Base-by-base conservation (phyloP, 768 basidiomycete species). In the Macrolepiota albuminosa region DNA sequence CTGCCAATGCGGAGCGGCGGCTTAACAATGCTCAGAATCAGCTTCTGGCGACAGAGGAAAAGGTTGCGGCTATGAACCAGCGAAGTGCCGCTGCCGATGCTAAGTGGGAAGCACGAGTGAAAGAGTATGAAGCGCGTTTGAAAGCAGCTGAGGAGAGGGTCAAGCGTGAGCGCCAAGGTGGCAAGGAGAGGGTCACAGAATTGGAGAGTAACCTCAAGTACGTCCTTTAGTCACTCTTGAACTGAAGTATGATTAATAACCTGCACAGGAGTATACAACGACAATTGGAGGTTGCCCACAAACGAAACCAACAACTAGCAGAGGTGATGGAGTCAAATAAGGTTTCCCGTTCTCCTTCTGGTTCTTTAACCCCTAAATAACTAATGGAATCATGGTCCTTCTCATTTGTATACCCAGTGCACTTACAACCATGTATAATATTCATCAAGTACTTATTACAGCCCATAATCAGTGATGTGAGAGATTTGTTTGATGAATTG, bases 51-150 rank as follows among this genome's bases (percentile, higher is more conserved):
- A 85, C 90, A 3, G 96, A 98, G 69, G 93, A 95, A 73, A 89
- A 88, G 74, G 81, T 95, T 52, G 84, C 88, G 1, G 71, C 76
- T 43, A 81, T 91, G 73, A 89, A 88, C 64, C 80, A 86, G 74
- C 89, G 87, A 77, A 89, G 81, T 40, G 76, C 79, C 0, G 77
- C 76, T 0, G 89, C 91, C 0, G 95, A 97, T 65, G 77, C 75
- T 55, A 96, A 95, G 72, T 98, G 95, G 94, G 95, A 95, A 67
- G 92, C 89, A 0, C 80, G 95, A n/a, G 91, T 98, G 48, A 89
- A 87, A 72, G 95, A 98, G 73, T 95, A 95, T 67, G 93, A 97
- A 74, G 70, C 83, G 14, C 76, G 91, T 18, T 69, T 95, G 62
- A 87, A 86, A 71, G 85, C 86, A 0, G 92, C 92, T 0, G 93